Percentiles rank a stretch among this genome's conserved stretches.
Evolutionary conservation across 179 eudicot species (phyloP).

Genomic region (Beta corolliflora): DNA sequence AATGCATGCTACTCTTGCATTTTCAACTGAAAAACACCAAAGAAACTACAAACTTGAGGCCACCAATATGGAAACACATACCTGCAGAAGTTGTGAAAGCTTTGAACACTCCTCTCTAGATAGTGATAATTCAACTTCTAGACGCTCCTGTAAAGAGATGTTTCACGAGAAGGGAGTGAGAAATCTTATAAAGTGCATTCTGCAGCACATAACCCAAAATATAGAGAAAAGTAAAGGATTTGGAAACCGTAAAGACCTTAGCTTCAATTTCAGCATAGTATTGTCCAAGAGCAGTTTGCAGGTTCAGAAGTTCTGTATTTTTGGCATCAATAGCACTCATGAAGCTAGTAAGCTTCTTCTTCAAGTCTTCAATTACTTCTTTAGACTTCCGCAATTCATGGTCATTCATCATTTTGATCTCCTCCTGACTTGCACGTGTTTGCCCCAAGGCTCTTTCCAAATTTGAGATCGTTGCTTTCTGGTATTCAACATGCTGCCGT

Average conservation of each 20-base stretch:
- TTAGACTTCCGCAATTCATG: conserved; percentile 71
- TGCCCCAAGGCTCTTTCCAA: conserved; percentile 85
- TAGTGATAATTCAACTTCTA: conserved; percentile 65
- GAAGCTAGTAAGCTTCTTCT: conserved; percentile 65
- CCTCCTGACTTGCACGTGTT: conserved; percentile 80
- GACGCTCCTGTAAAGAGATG: conserved; percentile 54
- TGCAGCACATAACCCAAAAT: conserved; percentile 1
- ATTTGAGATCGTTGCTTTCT: conserved; percentile 61
- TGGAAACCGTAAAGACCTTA: conserved; percentile 51
- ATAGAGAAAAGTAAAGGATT: background rate
- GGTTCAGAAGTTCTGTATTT: conserved; percentile 82
- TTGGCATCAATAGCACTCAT: conserved; percentile 72
- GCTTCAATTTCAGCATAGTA: conserved; percentile 98
- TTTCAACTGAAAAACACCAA: background rate
- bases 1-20: background rate
- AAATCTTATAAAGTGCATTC: background rate
- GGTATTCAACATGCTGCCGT: conserved; percentile 60
- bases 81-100: conserved; percentile 72
- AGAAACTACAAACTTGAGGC: background rate
- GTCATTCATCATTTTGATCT: conserved; percentile 55
- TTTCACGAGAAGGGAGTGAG: background rate
- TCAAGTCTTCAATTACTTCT: conserved; percentile 80
- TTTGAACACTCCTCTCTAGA: conserved; percentile 77
- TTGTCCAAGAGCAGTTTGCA: conserved; percentile 98
- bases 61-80: conserved; percentile 16